These are phyloP conservation scores for Globisporangium parvum DNA, from an alignment of 352 stramenopile species.

Conservation along the genomic window DNA sequence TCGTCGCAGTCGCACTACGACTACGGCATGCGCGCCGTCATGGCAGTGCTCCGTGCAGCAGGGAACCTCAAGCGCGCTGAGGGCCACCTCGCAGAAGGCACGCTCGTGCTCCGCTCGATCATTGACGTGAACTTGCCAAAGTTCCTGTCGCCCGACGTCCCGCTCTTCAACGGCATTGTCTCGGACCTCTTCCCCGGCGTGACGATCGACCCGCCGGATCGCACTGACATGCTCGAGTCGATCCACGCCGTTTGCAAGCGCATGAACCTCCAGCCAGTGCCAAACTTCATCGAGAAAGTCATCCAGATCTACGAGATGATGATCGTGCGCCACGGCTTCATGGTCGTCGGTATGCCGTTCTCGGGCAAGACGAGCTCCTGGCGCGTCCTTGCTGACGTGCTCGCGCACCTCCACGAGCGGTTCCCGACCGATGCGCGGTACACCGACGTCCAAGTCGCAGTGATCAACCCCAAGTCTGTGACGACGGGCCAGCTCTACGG, in stretches of 20 bases:
- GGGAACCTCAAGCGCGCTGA: slow-evolving; percentile 88
- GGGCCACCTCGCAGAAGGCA: slow-evolving; percentile 79
- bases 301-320: slow-evolving; percentile 97
- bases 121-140: slow-evolving; percentile 94
- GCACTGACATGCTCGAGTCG: slow-evolving; percentile 75
- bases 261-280: slow-evolving; percentile 82
- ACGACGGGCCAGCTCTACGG: slow-evolving; percentile 93
- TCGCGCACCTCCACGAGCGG: slow-evolving; percentile 67
- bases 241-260: slow-evolving; percentile 77
- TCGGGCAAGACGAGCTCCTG: slow-evolving; percentile 91
- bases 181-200: slow-evolving; percentile 92
- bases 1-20: slow-evolving; percentile 95
- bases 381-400: slow-evolving; percentile 86
- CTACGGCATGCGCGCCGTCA: slow-evolving; percentile 94
- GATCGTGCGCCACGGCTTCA: slow-evolving; percentile 94
- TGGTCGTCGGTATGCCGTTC: slow-evolving; percentile 94
- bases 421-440: slow-evolving; percentile 67
- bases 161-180: slow-evolving; percentile 93
- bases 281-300: slow-evolving; percentile 91
- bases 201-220: slow-evolving; percentile 84
- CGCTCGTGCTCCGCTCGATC: slow-evolving; percentile 88
- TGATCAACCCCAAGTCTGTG: slow-evolving; percentile 94
- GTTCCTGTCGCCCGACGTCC: slow-evolving; percentile 90
- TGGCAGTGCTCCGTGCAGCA: slow-evolving; percentile 90
- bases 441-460: slow-evolving; percentile 63